These are phyloP conservation scores for Atkinsonella texensis DNA, from an alignment of 2,329 filamentous ascomycete genomes.

Conservation along the genomic window DNA sequence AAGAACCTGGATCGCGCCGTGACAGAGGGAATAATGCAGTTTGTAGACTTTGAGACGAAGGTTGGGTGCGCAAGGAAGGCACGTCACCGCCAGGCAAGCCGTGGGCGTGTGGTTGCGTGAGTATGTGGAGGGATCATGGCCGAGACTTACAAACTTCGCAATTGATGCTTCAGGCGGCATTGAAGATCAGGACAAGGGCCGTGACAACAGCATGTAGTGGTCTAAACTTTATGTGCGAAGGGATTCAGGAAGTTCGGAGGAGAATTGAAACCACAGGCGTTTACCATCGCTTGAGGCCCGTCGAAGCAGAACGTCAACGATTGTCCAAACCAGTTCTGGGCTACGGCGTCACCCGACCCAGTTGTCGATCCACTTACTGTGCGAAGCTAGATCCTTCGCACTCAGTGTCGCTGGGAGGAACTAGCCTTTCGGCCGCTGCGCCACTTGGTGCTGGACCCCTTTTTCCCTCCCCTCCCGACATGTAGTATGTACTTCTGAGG, in stretches of 20 bases:
- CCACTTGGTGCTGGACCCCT: not conserved
- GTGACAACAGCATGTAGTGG: slow-evolving; percentile 3
- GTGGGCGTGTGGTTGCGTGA: not conserved
- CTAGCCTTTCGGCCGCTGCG: slow-evolving; percentile 4
- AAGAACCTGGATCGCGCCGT: not conserved
- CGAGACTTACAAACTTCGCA: slow-evolving; percentile 5
- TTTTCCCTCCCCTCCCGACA: not conserved
- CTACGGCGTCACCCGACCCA: slow-evolving; percentile 8
- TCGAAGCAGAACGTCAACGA: slow-evolving; percentile 3
- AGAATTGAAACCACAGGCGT: slow-evolving; percentile 1
- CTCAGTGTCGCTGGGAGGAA: not conserved
- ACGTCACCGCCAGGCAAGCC: not conserved
- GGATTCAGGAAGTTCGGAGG: not conserved
- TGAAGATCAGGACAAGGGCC: not conserved
- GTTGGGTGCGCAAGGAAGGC: not conserved
- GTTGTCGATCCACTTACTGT: slow-evolving; percentile 8
- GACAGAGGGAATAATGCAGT: not conserved
- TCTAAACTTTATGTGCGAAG: not conserved
- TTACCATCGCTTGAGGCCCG: slow-evolving; percentile 3
- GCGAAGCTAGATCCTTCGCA: not conserved
- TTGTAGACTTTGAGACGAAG: not conserved
- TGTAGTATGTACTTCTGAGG: not conserved
- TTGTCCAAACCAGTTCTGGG: not conserved
- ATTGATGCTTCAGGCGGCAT: slow-evolving; percentile 2
- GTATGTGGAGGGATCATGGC: not conserved